Evolutionary conservation across 2,329 filamentous ascomycete genomes (phyloP).

Genomic region (Xylaria sp.): DNA sequence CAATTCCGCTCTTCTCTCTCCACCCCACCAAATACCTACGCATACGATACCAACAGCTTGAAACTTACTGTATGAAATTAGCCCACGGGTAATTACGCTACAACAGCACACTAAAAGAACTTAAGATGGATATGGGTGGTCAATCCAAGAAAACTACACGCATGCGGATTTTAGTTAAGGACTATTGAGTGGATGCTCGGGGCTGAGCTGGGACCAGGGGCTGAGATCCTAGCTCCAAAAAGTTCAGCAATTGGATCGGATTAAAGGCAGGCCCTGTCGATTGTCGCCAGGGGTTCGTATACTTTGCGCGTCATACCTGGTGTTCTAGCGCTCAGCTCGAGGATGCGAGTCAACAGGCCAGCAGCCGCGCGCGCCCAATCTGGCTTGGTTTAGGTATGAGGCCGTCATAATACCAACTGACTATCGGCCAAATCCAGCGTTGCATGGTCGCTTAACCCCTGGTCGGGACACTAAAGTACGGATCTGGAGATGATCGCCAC

Average conservation of each 20-base stretch:
- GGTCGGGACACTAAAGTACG: conserved; percentile 9
- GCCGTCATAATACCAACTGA: conserved; percentile 26
- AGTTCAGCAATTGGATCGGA: conserved; percentile 23
- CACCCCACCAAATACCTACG: not conserved
- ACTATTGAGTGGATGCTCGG: conserved; percentile 29
- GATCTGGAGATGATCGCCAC: conserved; percentile 31
- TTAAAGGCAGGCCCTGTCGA: conserved; percentile 16
- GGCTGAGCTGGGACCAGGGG: conserved; percentile 28
- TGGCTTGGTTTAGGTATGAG: conserved; percentile 18
- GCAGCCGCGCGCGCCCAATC: conserved; percentile 29
- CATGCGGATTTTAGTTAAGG: conserved; percentile 13
- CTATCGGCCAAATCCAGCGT: conserved; percentile 18
- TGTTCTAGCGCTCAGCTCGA: conserved; percentile 22
- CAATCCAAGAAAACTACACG: not conserved
- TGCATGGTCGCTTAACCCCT: conserved; percentile 18
- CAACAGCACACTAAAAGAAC: not conserved
- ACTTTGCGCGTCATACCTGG: not conserved
- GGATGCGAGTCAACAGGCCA: conserved; percentile 11
- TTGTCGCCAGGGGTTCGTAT: conserved; percentile 8
- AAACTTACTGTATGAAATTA: not conserved
- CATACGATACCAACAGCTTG: conserved; percentile 12
- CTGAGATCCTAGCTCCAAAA: not conserved
- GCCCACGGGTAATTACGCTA: not conserved
- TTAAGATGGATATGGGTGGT: not conserved
- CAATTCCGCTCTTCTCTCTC: conserved; percentile 1